phyloP scores from a whole-genome alignment of 257 asterid species.

The Solanum chilense region DNA sequence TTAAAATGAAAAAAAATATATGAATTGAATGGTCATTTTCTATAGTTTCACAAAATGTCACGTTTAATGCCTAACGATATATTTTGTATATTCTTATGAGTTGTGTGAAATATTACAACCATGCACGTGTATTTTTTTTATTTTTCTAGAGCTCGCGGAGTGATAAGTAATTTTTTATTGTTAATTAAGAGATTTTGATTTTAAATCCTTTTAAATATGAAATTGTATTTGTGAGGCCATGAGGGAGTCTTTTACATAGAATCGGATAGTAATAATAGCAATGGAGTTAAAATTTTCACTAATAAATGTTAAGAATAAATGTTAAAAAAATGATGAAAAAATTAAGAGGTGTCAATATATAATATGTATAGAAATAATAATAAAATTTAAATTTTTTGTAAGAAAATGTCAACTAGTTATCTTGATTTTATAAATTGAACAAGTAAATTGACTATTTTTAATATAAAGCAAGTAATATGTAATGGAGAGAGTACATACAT shows the following conservation, averaged over 20 bases:
- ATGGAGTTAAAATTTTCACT: too few species aligned
- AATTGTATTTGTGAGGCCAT: too few species aligned
- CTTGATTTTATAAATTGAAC: neutral
- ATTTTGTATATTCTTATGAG: neutral
- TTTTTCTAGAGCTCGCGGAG: neutral
- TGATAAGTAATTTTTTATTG: neutral
- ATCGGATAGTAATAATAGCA: too few species aligned
- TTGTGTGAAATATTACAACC: neutral
- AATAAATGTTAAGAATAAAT: too few species aligned
- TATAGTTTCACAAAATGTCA: neutral
- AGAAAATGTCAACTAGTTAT: too few species aligned
- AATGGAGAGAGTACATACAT: neutral
- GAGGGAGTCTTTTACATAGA: too few species aligned
- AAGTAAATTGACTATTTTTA: neutral
- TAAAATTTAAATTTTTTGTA: accelerated
- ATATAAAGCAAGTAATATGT: neutral
- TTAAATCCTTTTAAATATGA: accelerated
- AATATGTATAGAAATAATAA: too few species aligned
- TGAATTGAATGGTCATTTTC: neutral
- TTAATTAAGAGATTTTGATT: too few species aligned
- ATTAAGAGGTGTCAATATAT: too few species aligned
- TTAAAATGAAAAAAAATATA: accelerated
- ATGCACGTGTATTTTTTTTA: neutral
- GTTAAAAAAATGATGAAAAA: too few species aligned
- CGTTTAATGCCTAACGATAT: neutral